These are phyloP conservation scores for Papiliotrema fonsecae DNA, from an alignment of 1,284 basidiomycete species.

Conservation along the genomic window DNA sequence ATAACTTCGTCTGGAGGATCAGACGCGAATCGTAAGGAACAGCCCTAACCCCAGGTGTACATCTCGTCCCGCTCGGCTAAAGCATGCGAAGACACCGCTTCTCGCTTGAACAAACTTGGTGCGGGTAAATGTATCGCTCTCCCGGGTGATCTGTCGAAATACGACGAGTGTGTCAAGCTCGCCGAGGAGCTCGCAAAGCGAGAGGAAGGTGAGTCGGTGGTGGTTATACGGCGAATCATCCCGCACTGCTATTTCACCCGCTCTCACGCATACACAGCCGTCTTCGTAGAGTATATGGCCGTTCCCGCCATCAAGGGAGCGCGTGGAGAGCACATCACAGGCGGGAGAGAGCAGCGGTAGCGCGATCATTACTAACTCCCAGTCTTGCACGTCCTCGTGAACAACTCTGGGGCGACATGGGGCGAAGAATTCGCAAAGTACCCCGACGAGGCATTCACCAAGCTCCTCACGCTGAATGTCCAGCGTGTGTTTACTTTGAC, in stretches of 20 bases:
- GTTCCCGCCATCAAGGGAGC: no score
- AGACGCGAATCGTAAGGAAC: neutral
- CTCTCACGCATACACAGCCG: neutral
- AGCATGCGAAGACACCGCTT: slow-evolving; percentile 58
- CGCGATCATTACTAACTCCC: no score
- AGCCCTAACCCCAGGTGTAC: slow-evolving; percentile 54
- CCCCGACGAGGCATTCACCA: slow-evolving; percentile 49
- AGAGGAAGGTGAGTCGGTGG: slow-evolving; percentile 50
- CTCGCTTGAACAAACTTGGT: slow-evolving; percentile 56
- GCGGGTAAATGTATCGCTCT: slow-evolving; percentile 58
- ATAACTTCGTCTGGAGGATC: neutral
- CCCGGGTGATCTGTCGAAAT: slow-evolving; percentile 59
- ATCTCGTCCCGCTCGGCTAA: slow-evolving; percentile 60
- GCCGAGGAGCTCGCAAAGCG: slow-evolving; percentile 54
- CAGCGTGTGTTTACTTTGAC: slow-evolving; percentile 67
- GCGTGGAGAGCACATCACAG: no score
- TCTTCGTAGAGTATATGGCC: no score
- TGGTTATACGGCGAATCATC: slow-evolving; percentile 5
- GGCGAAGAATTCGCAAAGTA: slow-evolving; percentile 57
- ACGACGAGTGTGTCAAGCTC: slow-evolving; percentile 57
- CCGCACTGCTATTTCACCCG: neutral
- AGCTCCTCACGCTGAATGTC: slow-evolving; percentile 60
- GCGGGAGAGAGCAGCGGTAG: no score
- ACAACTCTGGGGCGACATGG: slow-evolving; percentile 67
- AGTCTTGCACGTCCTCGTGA: no score